Conservation (phyloP, 208 protist genomes). For the Leishmania braziliensis region DNA sequence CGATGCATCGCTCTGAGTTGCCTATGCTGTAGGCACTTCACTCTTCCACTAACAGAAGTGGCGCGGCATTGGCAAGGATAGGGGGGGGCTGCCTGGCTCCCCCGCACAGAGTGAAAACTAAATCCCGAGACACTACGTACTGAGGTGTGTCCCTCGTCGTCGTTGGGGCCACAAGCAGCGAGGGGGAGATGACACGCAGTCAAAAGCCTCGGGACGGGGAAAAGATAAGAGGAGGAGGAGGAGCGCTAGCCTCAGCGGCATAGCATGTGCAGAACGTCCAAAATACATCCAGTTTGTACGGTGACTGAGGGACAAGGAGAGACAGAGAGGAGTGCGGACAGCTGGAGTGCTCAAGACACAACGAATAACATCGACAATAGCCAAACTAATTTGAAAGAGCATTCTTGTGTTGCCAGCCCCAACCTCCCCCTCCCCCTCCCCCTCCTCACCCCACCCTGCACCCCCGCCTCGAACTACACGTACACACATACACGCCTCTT, state of each 20-base stretch:
- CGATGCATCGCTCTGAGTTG: not conserved
- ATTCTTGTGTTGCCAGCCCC: not conserved
- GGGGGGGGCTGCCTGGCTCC: not conserved
- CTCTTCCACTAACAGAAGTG: not conserved
- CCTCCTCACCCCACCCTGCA: too few relatives aligned
- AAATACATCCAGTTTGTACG: not conserved
- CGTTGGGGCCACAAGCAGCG: too few relatives aligned
- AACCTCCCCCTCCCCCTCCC: not conserved
- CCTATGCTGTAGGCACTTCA: not conserved
- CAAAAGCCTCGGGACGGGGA: too few relatives aligned
- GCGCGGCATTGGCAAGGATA: not conserved
- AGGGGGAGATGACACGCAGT: too few relatives aligned
- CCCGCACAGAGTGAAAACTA: not conserved
- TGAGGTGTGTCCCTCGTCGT: too few relatives aligned
- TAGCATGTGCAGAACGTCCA: not conserved
- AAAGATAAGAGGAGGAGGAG: not conserved
- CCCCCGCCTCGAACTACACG: not conserved
- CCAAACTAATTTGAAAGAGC: not conserved
- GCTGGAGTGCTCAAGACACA: not conserved
- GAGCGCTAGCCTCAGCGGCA: not conserved
- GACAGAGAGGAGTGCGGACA: not conserved
- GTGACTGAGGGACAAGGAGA: not conserved
- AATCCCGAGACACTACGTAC: not conserved
- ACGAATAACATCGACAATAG: not conserved
- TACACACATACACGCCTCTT: not conserved